phyloP scores from a whole-genome alignment of 768 basidiomycete genomes.

The Lyophyllum decastes region DNA sequence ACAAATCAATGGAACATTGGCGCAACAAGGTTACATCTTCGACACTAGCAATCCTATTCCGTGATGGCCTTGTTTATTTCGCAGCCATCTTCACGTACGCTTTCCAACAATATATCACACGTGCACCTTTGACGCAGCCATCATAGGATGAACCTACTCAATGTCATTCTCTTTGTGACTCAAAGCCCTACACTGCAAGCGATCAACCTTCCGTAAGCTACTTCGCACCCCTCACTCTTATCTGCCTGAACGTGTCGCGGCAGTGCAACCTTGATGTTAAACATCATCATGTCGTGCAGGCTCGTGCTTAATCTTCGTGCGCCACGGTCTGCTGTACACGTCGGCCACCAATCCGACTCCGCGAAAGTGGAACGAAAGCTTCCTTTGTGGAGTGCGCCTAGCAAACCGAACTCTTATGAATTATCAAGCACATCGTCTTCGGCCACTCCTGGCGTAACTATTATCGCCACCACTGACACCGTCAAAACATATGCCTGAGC shows the following conservation, averaged over 20 bases:
- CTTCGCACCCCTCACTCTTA: background rate
- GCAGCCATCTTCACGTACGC: conserved; percentile 23
- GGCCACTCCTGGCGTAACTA: background rate
- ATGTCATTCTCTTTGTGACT: conserved; percentile 23
- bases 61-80: conserved; percentile 27
- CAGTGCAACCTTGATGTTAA: conserved; percentile 24
- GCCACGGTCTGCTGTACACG: conserved; percentile 2
- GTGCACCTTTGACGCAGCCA: background rate
- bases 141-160: conserved; percentile 21
- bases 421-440: background rate
- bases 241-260: background rate
- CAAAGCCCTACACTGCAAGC: conserved; percentile 13
- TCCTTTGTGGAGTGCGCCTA: conserved; percentile 6
- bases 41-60: conserved; percentile 7
- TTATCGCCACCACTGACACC: conserved; percentile 1
- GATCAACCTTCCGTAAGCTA: conserved; percentile 23
- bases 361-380: background rate
- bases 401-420: background rate
- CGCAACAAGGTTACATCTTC: conserved; percentile 1
- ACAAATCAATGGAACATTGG: conserved; percentile 8
- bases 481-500: background rate
- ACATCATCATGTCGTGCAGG: conserved; percentile 26
- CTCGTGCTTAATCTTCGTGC: conserved; percentile 23
- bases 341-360: background rate
- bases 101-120: background rate